phyloP scores from a whole-genome alignment of 2,329 filamentous ascomycete species.

The Aspergillus tanneri region DNA sequence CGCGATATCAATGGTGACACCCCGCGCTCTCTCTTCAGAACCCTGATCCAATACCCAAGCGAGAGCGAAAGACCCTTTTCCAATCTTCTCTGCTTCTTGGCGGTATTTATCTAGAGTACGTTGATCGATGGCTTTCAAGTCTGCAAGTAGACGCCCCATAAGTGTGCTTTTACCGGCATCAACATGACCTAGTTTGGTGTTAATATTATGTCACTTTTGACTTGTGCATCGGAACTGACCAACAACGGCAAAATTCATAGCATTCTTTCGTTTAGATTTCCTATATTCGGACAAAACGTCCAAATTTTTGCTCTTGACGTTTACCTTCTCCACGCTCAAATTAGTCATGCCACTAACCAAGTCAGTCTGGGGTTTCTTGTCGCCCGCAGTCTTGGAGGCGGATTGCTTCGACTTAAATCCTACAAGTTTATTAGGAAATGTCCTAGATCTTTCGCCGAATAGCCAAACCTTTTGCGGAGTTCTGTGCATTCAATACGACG shows the following conservation, averaged over 20 bases:
- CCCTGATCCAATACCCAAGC: slow-evolving; percentile 97
- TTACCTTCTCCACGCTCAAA: slow-evolving; percentile 51
- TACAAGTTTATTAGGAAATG: slow-evolving; percentile 43
- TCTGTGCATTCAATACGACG: slow-evolving; percentile 80
- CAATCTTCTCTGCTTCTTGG: slow-evolving; percentile 84
- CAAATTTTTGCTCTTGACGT: slow-evolving; percentile 70
- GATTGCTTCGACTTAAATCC: slow-evolving; percentile 47
- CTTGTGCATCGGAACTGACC: slow-evolving; percentile 55
- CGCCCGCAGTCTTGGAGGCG: slow-evolving; percentile 39
- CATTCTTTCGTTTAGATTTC: slow-evolving; percentile 72
- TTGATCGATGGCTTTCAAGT: slow-evolving; percentile 84
- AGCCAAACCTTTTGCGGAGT: slow-evolving; percentile 69
- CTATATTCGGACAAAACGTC: slow-evolving; percentile 80
- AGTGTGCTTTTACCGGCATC: slow-evolving; percentile 97
- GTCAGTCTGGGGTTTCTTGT: slow-evolving; percentile 45
- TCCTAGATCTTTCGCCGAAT: slow-evolving; percentile 39
- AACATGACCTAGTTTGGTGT: slow-evolving; percentile 68
- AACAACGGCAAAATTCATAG: slow-evolving; percentile 88
- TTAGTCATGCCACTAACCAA: slow-evolving; percentile 51
- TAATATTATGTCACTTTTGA: slow-evolving; percentile 21
- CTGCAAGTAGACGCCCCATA: slow-evolving; percentile 90
- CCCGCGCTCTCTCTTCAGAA: slow-evolving; percentile 80
- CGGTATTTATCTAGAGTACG: slow-evolving; percentile 84
- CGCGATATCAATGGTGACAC: slow-evolving; percentile 95
- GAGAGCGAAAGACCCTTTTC: slow-evolving; percentile 92